Percentiles rank a stretch among this genome's conserved stretches.
Conservation (phyloP, 495 filamentous ascomycete species). For the Achaetomiella virescens region DNA sequence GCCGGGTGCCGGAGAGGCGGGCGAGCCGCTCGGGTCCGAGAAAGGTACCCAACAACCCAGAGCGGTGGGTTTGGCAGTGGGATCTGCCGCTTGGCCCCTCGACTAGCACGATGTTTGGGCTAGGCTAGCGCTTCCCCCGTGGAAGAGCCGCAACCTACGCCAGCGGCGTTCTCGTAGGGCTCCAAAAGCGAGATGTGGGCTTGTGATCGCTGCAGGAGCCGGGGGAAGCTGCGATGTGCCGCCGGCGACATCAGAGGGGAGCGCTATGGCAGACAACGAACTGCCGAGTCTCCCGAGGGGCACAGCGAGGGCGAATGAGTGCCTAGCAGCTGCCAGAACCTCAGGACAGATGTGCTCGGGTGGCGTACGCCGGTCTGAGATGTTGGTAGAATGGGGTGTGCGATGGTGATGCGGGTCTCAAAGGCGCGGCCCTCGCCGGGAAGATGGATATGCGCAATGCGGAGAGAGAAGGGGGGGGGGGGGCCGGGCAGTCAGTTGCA, state of each 20-base stretch:
- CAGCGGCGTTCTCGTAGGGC: background rate
- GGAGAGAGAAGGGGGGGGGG: background rate
- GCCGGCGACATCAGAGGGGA: constrained; percentile 1
- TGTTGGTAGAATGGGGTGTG: background rate
- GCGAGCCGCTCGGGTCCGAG: constrained; percentile 22
- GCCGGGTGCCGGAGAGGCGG: constrained; percentile 5
- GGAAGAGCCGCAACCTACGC: background rate
- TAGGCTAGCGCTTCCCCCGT: too few relatives aligned
- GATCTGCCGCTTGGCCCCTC: background rate
- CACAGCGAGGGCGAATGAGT: background rate
- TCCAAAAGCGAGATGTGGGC: background rate
- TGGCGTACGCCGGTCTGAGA: constrained; percentile 1
- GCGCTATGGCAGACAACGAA: too few relatives aligned
- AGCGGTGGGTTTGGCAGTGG: background rate
- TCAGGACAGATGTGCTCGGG: background rate
- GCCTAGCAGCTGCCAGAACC: constrained; percentile 4
- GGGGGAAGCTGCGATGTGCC: constrained; percentile 5
- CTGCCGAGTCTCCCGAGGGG: too few relatives aligned
- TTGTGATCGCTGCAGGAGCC: constrained; percentile 7
- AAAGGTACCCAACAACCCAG: background rate
- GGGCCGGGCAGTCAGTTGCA: background rate
- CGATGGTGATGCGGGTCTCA: constrained; percentile 8
- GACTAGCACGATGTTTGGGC: too few relatives aligned
- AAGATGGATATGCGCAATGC: background rate
- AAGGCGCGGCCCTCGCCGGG: background rate